Base-by-base conservation (phyloP, 805 yeast species). In the Pichia heedii region DNA sequence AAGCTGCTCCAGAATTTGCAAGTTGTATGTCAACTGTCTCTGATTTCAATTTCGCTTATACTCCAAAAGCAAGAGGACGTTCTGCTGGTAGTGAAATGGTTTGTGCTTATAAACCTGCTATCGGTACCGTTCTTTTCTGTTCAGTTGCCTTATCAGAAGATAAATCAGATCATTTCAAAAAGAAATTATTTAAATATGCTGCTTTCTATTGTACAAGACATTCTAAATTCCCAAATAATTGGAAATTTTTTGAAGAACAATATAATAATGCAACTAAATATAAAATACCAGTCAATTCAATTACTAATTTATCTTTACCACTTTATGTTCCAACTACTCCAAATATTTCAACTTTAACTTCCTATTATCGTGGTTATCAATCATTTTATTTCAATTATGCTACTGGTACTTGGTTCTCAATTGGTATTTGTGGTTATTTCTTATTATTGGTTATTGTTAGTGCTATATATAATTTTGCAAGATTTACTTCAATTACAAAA, bases 391-490 rank as follows among this genome's bases (percentile, higher is more conserved):
- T 39, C 4, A 57, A 60, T 33, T 36, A 48, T 15, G 67, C 63
- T 42, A 57, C 47, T 33, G 50, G 60, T 30, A 52, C 58, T 1
- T 55, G 50, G 51, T 61, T 60, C 54, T 67, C 70, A 5, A 63
- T 58, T 37, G 62, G 60, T 5, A 51, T 71, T 27, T 48, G 64
- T 41, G 54, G 58, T 9, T 72, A 61, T 51, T 73, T 73, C 64
- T 58, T 60, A n/a, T 16, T 63, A 3, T 60, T 71, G 0, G 54
- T 72, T 50, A n/a, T 68, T 0, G 30, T 67, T 16, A 63, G 67
- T 21, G 61, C 65, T 13, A n/a, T 55, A 4, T 49, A 49, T 51
- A 67, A 67, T 42, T 65, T 36, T 52, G 66, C 52, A 54, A 55
- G 45, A 22, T 57, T 46, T 15, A 43, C 51, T 2, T 51, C 58